Evolutionary conservation across 176 grass and related monocot species (phyloP).

Genomic region (Oryza coarctata): DNA sequence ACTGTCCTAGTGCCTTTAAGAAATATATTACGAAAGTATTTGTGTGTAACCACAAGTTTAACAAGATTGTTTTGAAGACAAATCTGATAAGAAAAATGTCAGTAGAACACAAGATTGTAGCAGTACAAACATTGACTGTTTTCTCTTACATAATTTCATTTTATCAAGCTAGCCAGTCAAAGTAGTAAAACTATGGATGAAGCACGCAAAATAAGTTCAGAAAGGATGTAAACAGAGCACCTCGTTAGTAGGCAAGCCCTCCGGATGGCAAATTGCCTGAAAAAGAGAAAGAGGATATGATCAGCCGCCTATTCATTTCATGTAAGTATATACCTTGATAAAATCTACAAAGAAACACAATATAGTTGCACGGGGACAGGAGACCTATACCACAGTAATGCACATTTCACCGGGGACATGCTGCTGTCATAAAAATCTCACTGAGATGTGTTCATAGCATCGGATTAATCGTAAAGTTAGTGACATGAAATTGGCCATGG

Average conservation of each 20-base stretch:
- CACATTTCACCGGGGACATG: neutral
- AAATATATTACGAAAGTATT: neutral
- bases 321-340: neutral
- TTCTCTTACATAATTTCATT: neutral
- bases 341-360: neutral
- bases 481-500: neutral
- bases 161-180: neutral
- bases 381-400: neutral
- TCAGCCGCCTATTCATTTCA: constrained; percentile 10
- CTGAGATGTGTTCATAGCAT: neutral
- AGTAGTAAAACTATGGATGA: neutral
- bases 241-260: constrained; percentile 47
- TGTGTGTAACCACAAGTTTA: neutral
- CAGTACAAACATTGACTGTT: neutral
- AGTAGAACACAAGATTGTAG: neutral
- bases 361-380: neutral
- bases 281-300: constrained; percentile 15
- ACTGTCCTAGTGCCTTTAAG: neutral
- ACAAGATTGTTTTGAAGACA: neutral
- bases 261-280: constrained; percentile 58
- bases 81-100: neutral
- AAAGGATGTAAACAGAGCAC: constrained; percentile 34
- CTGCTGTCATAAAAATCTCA: neutral
- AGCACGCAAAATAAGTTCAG: neutral
- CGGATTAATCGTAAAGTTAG: neutral